These are phyloP conservation scores for Quercus lobata DNA, from an alignment of 331 rosid genomes.

Conservation along the genomic window DNA sequence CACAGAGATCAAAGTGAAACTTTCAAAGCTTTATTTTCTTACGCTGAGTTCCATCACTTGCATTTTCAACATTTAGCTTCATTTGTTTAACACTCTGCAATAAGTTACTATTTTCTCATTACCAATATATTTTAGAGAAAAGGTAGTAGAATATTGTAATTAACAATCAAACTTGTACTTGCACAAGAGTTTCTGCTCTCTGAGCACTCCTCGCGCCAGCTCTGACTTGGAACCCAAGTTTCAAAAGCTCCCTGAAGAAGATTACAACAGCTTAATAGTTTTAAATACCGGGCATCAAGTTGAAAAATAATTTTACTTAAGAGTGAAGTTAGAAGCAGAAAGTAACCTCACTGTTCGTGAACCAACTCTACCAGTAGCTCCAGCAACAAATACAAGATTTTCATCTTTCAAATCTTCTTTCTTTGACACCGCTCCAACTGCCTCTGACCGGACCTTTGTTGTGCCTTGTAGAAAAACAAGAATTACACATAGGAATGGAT, in stretches of 20 bases:
- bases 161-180: conserved; percentile 40
- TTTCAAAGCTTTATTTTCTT: conserved; percentile 37
- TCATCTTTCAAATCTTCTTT: conserved; percentile 51
- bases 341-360: conserved; percentile 87
- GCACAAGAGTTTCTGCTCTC: conserved; percentile 63
- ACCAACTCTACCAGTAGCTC: conserved; percentile 98
- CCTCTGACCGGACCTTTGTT: conserved; percentile 27
- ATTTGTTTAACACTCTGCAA: conserved; percentile 80
- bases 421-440: conserved; percentile 36
- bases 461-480: conserved; percentile 36
- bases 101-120: conserved; percentile 5
- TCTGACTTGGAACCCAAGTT: conserved; percentile 88
- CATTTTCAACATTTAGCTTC: conserved; percentile 47
- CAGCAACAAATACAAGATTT: conserved; percentile 84
- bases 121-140: conserved; percentile 15
- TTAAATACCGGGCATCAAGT: background rate
- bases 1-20: conserved; percentile 12
- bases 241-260: conserved; percentile 84
- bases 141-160: background rate
- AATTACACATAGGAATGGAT: background rate
- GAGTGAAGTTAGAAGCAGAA: conserved; percentile 4
- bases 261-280: conserved; percentile 15
- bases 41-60: conserved; percentile 53
- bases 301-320: background rate
- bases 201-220: conserved; percentile 78